These are phyloP conservation scores for Eutrema heterophyllum DNA, from an alignment of 345 rosid genomes.

Conservation along the genomic window DNA sequence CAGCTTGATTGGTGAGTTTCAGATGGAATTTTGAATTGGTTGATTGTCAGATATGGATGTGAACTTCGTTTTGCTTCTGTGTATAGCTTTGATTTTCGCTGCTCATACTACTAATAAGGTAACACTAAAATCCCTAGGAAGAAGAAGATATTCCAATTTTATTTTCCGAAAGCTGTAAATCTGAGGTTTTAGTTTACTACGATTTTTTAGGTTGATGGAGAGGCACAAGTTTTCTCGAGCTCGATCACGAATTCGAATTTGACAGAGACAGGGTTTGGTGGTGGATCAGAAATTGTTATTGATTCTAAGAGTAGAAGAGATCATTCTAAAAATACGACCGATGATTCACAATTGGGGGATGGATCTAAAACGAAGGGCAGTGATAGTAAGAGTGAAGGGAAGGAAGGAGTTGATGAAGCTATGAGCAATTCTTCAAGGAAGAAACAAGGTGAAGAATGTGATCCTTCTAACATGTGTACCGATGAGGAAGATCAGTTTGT, in stretches of 20 bases:
- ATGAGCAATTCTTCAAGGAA: not conserved
- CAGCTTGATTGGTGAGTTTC: not conserved
- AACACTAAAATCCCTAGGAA: not conserved
- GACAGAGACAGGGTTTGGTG: slow-evolving; percentile 18
- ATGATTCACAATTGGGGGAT: slow-evolving; percentile 1
- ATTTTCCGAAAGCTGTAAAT: not conserved
- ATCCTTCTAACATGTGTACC: slow-evolving; percentile 55
- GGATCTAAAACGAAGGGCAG: not conserved
- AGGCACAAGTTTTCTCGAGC: slow-evolving; percentile 14
- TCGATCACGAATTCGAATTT: slow-evolving; percentile 10
- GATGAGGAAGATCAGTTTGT: slow-evolving; percentile 49
- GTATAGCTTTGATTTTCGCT: slow-evolving; percentile 36
- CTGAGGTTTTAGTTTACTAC: slow-evolving; percentile 1
- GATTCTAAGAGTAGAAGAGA: not conserved
- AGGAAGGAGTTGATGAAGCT: slow-evolving; percentile 1
- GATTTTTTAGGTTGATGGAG: slow-evolving; percentile 32
- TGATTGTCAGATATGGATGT: slow-evolving; percentile 36
- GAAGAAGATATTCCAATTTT: not conserved
- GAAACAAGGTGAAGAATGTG: slow-evolving; percentile 61
- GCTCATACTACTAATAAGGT: slow-evolving; percentile 36
- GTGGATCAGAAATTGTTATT: not conserved
- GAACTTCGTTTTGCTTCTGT: slow-evolving; percentile 25
- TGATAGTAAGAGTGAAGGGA: slow-evolving; percentile 13
- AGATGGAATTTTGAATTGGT: slow-evolving; percentile 29
- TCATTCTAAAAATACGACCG: not conserved